Evolutionary conservation across 2,329 filamentous ascomycete genomes (phyloP), one percentile per base, ranked within the genome.

Genomic region (Aspergillus tanneri): DNA sequence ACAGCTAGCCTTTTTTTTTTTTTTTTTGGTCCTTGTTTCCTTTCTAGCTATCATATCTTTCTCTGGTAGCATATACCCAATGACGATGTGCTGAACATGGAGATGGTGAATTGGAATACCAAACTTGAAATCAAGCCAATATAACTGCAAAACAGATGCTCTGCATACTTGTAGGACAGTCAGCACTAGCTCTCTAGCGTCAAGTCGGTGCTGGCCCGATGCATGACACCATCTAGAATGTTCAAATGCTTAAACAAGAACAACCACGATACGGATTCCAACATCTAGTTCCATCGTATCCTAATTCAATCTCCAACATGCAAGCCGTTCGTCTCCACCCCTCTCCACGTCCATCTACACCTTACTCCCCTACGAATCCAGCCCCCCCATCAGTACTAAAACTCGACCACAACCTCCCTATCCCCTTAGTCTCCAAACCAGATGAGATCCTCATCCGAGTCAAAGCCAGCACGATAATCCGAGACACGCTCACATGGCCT

Each of bases 281-380:
- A n/a, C n/a, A 14, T 16, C 28, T 8, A 11, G n/a, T 14, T 6
- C 28, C 12, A 32, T 2, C n/a, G 3, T 14, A 2, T 2, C 30
- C 14, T 2, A 25, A 9, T 25, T 16, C 19, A 7, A 25, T 30
- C n/a, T 8, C 6, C 24, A 53, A 44, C 21, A 60, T 60, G 58
- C 51, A 57, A 50, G 57, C 57, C 41, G 52, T 60, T 35, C 59
- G 56, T 22, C 18, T 61, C 34, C 58, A 60, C 25, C 54, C 57
- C n/a, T 49, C 56, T 30, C 44, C 49, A 10, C 16, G 41, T 18
- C 25, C 37, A n/a, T n/a, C 41, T 6, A 14, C 34, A 6, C 23
- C 56, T 11, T 59, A 58, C 36, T 57, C 54, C 23, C 56, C 55
- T 37, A 28, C 41, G 72, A 62, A 55, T 54, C 66, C 46, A 54